Evolutionary conservation across 352 stramenopile species (phyloP).

Genomic region (Phytophthora aleatoria): DNA sequence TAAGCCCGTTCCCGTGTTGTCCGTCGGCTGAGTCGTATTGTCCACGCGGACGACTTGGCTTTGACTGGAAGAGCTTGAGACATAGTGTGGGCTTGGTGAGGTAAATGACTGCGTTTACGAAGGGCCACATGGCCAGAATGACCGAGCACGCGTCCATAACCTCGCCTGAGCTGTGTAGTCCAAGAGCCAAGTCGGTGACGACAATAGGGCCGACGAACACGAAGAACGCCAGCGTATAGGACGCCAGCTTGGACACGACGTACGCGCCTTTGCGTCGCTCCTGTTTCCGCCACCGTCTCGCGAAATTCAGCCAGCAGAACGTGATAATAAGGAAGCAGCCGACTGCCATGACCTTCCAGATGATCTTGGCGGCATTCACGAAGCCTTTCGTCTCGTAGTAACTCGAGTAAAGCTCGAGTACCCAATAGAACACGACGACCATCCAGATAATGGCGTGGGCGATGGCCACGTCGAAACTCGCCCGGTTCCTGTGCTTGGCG

Average conservation of each 20-base stretch:
- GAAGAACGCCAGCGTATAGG: constrained; percentile 80
- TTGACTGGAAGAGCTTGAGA: constrained; percentile 56
- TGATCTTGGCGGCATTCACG: constrained; percentile 57
- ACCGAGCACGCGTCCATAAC: constrained; percentile 49
- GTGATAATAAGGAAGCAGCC: constrained; percentile 65
- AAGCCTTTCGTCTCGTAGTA: constrained; percentile 57
- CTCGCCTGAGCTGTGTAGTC: constrained; percentile 44
- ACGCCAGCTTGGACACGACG: constrained; percentile 78
- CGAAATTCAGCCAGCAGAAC: constrained; percentile 64
- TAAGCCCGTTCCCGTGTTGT: constrained; percentile 25
- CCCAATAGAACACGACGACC: constrained; percentile 75
- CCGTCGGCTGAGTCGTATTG: constrained; percentile 36
- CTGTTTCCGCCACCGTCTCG: constrained; percentile 49
- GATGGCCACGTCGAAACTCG: constrained; percentile 74
- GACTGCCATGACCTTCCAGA: constrained; percentile 75
- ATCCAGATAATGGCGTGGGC: constrained; percentile 83
- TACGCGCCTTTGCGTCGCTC: constrained; percentile 57
- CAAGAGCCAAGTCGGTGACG: constrained; percentile 60
- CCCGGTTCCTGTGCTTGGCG: constrained; percentile 53
- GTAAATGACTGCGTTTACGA: constrained; percentile 78
- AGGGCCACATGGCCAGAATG: constrained; percentile 79
- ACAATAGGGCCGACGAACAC: constrained; percentile 76
- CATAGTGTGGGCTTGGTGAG: constrained; percentile 69
- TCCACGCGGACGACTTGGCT: constrained; percentile 23
- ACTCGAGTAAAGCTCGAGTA: constrained; percentile 71